A percentile compares a stretch with the other conserved stretches of the same genome.
These are phyloP conservation scores for Neurospora sp. DNA, from an alignment of 495 filamentous ascomycete genomes.

Conservation along the genomic window DNA sequence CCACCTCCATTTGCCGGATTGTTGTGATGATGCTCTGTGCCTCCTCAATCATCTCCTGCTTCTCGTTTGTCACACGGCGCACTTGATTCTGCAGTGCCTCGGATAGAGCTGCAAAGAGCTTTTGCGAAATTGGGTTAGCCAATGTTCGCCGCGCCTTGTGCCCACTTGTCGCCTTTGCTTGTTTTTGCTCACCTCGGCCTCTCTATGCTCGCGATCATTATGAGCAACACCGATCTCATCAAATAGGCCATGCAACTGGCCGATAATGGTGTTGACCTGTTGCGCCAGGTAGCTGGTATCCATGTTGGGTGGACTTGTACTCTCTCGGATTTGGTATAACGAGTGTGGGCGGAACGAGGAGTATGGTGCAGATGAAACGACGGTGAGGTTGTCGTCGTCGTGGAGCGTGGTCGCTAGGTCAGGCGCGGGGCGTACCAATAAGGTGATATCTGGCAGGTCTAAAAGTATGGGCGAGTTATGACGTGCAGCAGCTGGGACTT, in stretches of 20 bases:
- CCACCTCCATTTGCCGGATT: conserved; percentile 88
- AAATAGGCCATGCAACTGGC: conserved; percentile 83
- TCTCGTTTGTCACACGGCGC: conserved; percentile 69
- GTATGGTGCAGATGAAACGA: background rate
- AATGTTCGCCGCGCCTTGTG: background rate
- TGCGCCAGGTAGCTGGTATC: conserved; percentile 85
- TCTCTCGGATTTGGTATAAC: background rate
- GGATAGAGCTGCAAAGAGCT: conserved; percentile 83
- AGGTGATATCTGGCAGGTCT: background rate
- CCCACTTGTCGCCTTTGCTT: background rate
- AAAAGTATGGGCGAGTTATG: background rate
- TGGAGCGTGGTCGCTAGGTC: background rate
- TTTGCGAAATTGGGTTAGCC: background rate
- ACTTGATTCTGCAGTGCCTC: conserved; percentile 81
- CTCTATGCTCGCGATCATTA: conserved; percentile 81
- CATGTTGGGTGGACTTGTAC: conserved; percentile 39
- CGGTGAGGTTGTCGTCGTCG: background rate
- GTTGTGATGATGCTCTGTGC: conserved; percentile 73
- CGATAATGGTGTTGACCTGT: conserved; percentile 86
- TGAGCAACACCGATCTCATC: conserved; percentile 89
- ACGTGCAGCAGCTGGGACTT: background rate
- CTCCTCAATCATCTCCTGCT: conserved; percentile 76
- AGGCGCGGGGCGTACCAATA: background rate
- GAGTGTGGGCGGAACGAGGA: background rate
- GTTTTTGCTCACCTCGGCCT: conserved; percentile 56